These are phyloP conservation scores for Pholiota adiposa DNA, from an alignment of 1,284 basidiomycete species.

Conservation along the genomic window DNA sequence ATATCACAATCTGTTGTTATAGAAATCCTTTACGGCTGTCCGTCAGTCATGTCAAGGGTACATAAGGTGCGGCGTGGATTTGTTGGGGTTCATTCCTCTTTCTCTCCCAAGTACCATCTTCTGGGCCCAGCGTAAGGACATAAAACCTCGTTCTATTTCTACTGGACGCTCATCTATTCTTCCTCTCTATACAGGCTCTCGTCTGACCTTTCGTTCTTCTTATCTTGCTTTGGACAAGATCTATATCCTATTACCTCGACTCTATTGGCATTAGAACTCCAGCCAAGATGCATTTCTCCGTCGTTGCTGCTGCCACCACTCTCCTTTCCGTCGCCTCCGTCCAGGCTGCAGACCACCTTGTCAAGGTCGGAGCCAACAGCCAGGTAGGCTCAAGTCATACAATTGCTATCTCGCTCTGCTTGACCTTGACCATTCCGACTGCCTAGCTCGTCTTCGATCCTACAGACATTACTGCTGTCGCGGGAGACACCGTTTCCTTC, in stretches of 20 bases:
- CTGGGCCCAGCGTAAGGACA: constrained; percentile 39
- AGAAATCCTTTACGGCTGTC: constrained; percentile 14
- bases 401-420: not conserved
- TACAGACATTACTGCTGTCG: constrained; percentile 45
- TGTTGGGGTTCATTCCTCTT: constrained; percentile 7
- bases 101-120: constrained; percentile 21
- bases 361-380: constrained; percentile 35
- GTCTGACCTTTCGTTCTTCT: constrained; percentile 9
- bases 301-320: constrained; percentile 45
- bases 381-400: constrained; percentile 37
- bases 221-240: constrained; percentile 23
- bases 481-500: constrained; percentile 59
- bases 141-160: not conserved
- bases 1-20: constrained; percentile 22
- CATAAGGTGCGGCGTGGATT: constrained; percentile 14
- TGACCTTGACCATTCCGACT: constrained; percentile 8
- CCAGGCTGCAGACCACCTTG: constrained; percentile 39
- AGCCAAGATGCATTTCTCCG: constrained; percentile 56
- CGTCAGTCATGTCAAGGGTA: constrained; percentile 10
- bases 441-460: constrained; percentile 49
- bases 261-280: constrained; percentile 10
- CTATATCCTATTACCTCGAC: not conserved
- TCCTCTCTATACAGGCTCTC: constrained; percentile 15
- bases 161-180: constrained; percentile 5
- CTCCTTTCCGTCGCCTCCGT: constrained; percentile 45